Conservation (phyloP, 129 eudicot species). For the Arctium lappa region DNA sequence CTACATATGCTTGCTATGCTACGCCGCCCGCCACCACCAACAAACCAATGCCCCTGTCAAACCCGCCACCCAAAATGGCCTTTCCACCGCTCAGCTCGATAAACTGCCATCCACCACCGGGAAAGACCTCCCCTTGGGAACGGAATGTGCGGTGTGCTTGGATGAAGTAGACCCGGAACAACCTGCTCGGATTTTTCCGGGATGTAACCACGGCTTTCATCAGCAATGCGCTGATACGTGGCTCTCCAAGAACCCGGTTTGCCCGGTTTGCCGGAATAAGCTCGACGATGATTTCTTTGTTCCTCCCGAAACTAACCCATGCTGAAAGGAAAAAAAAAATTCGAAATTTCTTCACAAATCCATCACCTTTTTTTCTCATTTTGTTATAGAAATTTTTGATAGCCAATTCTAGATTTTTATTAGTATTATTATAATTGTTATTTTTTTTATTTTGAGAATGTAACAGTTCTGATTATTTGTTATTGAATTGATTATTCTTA, state of each 20-base stretch:
- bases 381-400: neutral
- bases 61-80: slow-evolving; percentile 37
- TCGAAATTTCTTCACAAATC: no score
- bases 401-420: neutral
- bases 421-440: neutral
- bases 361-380: neutral
- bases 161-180: slow-evolving; percentile 68
- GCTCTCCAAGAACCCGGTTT: slow-evolving; percentile 64
- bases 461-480: slow-evolving; percentile 10
- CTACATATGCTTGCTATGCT: slow-evolving; percentile 62
- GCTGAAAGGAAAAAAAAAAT: slow-evolving; percentile 24
- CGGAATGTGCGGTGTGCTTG: slow-evolving; percentile 79
- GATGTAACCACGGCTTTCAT: slow-evolving; percentile 91
- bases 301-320: slow-evolving; percentile 43
- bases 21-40: slow-evolving; percentile 28
- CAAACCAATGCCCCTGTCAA: slow-evolving; percentile 34
- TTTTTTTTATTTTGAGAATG: neutral
- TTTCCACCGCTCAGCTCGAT: slow-evolving; percentile 61
- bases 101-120: slow-evolving; percentile 63
- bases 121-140: slow-evolving; percentile 59
- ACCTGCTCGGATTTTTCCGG: slow-evolving; percentile 73
- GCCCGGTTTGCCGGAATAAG: slow-evolving; percentile 78
- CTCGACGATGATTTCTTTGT: slow-evolving; percentile 44
- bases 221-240: slow-evolving; percentile 81
- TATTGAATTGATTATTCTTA: slow-evolving; percentile 18